phyloP scores from a whole-genome alignment of 257 asterid genomes.

The Solanum ahanhuiri region DNA sequence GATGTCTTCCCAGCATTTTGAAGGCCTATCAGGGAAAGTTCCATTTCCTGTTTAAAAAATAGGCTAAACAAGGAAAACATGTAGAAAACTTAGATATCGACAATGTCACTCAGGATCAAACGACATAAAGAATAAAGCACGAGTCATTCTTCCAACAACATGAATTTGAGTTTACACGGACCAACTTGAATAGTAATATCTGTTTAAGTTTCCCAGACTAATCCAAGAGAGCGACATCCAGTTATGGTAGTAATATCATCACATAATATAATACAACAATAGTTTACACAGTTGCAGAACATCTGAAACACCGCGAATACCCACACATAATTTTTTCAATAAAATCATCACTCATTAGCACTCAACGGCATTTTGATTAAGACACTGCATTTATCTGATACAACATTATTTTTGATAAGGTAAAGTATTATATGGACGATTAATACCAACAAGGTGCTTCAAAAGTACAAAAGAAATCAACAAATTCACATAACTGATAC shows the following conservation, averaged over 20 bases:
- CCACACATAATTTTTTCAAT: not conserved
- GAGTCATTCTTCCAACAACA: not conserved
- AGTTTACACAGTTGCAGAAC: not conserved
- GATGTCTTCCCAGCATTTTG: conserved; percentile 94
- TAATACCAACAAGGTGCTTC: not conserved
- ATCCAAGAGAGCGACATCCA: not conserved
- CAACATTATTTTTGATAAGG: not conserved
- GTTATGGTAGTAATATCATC: not conserved
- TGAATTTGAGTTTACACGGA: not conserved
- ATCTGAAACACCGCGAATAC: not conserved
- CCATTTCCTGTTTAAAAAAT: conserved; percentile 97
- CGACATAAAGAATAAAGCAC: not conserved
- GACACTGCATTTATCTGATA: not conserved
- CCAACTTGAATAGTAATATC: not conserved
- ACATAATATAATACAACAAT: not conserved
- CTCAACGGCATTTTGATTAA: not conserved
- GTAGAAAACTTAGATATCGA: not conserved
- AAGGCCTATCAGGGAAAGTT: conserved; percentile 83
- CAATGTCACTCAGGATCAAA: not conserved
- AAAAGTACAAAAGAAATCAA: not conserved
- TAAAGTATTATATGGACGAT: not conserved
- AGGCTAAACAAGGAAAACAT: conserved; percentile 33
- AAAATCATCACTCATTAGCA: not conserved
- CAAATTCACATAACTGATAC: not conserved
- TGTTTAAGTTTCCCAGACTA: not conserved